Conservation (phyloP, 2,329 filamentous ascomycete species). For the Fusarium cicatricum region DNA sequence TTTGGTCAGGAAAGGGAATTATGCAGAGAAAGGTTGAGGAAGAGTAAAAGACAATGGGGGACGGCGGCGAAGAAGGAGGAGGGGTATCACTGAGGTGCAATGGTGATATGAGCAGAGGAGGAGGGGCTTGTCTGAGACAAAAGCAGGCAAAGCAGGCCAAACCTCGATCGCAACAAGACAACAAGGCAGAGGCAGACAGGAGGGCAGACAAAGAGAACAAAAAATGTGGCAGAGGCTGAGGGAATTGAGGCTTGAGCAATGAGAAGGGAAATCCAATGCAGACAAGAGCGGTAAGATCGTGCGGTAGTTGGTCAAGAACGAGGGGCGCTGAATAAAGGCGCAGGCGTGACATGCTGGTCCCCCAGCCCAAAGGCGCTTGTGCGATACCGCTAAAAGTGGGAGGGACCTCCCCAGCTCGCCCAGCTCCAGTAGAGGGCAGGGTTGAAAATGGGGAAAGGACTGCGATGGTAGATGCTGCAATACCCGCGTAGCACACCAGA, state of each 20-base stretch:
- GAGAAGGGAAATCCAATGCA: constrained; percentile 20
- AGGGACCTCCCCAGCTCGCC: constrained; percentile 1
- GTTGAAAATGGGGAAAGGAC: constrained; percentile 18
- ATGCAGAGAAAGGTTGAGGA: constrained; percentile 1
- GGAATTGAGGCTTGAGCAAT: constrained; percentile 36
- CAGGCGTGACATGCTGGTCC: constrained; percentile 32
- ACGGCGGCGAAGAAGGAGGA: constrained; percentile 1
- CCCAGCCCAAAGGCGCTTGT: constrained; percentile 37
- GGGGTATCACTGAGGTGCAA: constrained; percentile 14
- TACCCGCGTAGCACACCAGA: constrained; percentile 11
- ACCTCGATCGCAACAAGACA: constrained; percentile 7
- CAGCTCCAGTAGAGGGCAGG: constrained; percentile 14
- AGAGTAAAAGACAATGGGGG: background rate
- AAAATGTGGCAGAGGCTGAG: constrained; percentile 15
- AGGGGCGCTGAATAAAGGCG: too few species aligned
- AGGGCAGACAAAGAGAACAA: background rate
- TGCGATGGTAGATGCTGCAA: constrained; percentile 17
- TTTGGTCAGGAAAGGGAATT: background rate
- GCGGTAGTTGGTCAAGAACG: too few species aligned
- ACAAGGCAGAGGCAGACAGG: too few species aligned
- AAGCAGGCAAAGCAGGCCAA: constrained; percentile 10
- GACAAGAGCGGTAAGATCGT: constrained; percentile 34
- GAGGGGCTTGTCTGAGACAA: constrained; percentile 28
- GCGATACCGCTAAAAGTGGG: constrained; percentile 20
- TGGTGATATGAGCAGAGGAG: constrained; percentile 19